phyloP scores from a whole-genome alignment of 108 stramenopile genomes.

The Cyclotella cryptica region DNA sequence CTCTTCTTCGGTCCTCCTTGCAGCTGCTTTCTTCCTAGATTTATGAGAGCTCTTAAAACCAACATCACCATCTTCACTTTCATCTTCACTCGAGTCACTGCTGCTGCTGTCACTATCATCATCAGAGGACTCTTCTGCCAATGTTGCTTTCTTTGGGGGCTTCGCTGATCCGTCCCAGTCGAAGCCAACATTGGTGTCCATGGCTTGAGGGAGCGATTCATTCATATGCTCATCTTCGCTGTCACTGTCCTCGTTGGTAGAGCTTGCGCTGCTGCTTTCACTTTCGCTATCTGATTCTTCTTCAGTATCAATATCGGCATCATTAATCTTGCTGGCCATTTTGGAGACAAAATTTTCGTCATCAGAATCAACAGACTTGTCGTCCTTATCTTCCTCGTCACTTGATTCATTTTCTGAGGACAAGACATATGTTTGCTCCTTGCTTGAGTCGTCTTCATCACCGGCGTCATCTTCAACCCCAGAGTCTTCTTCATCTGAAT shows the following conservation, averaged over 20 bases:
- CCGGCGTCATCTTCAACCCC: slow-evolving; percentile 19
- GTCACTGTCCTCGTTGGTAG: slow-evolving; percentile 30
- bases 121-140: slow-evolving; percentile 40
- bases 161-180: slow-evolving; percentile 64
- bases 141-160: slow-evolving; percentile 13
- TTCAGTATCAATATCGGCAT: slow-evolving; percentile 34
- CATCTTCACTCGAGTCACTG: slow-evolving; percentile 51
- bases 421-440: slow-evolving; percentile 47
- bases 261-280: slow-evolving; percentile 17
- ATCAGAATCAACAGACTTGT: slow-evolving; percentile 52
- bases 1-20: slow-evolving; percentile 73
- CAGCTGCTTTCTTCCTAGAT: slow-evolving; percentile 79
- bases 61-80: slow-evolving; percentile 62
- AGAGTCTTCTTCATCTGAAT: slow-evolving; percentile 46
- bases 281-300: slow-evolving; percentile 48
- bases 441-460: slow-evolving; percentile 18
- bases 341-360: slow-evolving; percentile 77
- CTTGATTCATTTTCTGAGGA: slow-evolving; percentile 21
- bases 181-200: slow-evolving; percentile 89
- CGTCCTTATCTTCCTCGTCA: slow-evolving; percentile 53
- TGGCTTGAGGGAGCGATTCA: slow-evolving; percentile 31
- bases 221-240: slow-evolving; percentile 44
- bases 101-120: slow-evolving; percentile 46
- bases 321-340: slow-evolving; percentile 66
- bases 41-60: slow-evolving; percentile 68